Conservation (phyloP, 768 basidiomycete species). For the Udeniomyces megalosporus region DNA sequence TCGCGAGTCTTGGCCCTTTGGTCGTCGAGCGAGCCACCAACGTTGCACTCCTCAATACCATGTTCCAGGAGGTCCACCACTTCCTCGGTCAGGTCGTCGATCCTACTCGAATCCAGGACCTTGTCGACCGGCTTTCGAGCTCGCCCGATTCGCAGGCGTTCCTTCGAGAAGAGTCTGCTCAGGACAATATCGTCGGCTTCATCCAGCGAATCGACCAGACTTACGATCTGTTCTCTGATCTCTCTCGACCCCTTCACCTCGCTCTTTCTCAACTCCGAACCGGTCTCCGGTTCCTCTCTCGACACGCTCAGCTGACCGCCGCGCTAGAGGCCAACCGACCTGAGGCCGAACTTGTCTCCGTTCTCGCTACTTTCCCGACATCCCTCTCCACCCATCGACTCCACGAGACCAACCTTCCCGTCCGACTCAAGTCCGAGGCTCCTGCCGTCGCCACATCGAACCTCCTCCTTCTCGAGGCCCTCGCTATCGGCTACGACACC, state of each 20-base stretch:
- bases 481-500: constrained; percentile 29
- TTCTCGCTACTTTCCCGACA: constrained; percentile 21
- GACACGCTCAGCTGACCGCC: constrained; percentile 2
- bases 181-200: constrained; percentile 65
- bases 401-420: constrained; percentile 8
- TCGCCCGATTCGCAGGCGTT: constrained; percentile 18
- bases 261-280: constrained; percentile 51
- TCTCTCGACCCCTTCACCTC: constrained; percentile 48
- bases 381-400: constrained; percentile 8
- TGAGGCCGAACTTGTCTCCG: constrained; percentile 18
- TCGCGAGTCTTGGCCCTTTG: constrained; percentile 9
- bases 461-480: constrained; percentile 17
- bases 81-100: constrained; percentile 49
- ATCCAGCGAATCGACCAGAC: constrained; percentile 45
- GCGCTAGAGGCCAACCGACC: constrained; percentile 5
- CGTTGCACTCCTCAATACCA: constrained; percentile 24
- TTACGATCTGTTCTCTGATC: constrained; percentile 57
- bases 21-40: constrained; percentile 12
- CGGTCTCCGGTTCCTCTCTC: constrained; percentile 46
- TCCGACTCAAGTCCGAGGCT: constrained; percentile 6
- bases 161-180: constrained; percentile 52
- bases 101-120: constrained; percentile 38
- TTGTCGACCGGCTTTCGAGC: constrained; percentile 29
- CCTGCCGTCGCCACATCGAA: constrained; percentile 14
- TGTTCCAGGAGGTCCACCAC: constrained; percentile 42